Conservation (phyloP, 805 yeast species). For the Hanseniaspora lindneri region DNA sequence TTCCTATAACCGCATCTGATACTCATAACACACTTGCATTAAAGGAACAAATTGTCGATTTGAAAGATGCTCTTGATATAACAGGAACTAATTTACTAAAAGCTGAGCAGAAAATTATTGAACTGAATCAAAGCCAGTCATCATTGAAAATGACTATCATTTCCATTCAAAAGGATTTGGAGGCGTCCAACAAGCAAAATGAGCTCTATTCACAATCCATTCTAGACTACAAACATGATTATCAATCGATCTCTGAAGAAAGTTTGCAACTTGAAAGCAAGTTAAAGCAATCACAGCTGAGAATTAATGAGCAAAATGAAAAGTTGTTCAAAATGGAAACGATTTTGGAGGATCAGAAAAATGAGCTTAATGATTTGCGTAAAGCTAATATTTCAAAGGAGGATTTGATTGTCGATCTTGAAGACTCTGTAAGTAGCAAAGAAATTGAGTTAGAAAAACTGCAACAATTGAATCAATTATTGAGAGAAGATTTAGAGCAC, state of each 20-base stretch:
- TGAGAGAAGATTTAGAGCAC: conserved; percentile 47
- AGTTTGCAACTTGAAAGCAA: conserved; percentile 72
- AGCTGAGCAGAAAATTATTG: conserved; percentile 21
- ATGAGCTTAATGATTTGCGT: conserved; percentile 41
- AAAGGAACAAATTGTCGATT: conserved; percentile 7
- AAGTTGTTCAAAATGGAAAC: conserved; percentile 46
- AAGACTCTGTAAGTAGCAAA: conserved; percentile 45
- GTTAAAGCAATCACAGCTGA: conserved; percentile 38
- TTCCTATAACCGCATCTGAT: not conserved
- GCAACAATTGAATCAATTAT: conserved; percentile 36
- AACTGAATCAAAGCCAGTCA: conserved; percentile 33
- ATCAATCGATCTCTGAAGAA: conserved; percentile 61
- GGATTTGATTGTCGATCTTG: conserved; percentile 39
- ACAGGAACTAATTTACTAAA: conserved; percentile 5
- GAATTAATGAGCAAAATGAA: conserved; percentile 37
- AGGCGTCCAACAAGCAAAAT: conserved; percentile 45
- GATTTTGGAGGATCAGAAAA: conserved; percentile 41
- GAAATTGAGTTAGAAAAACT: conserved; percentile 41
- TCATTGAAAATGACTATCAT: conserved; percentile 18
- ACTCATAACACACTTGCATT: not conserved
- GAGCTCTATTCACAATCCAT: conserved; percentile 43
- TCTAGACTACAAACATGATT: conserved; percentile 53
- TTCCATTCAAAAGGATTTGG: conserved; percentile 37
- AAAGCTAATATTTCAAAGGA: conserved; percentile 45
- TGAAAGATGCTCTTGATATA: conserved; percentile 6